Conservation (phyloP, 441 rosid genomes). For the Brassica hybrid region DNA sequence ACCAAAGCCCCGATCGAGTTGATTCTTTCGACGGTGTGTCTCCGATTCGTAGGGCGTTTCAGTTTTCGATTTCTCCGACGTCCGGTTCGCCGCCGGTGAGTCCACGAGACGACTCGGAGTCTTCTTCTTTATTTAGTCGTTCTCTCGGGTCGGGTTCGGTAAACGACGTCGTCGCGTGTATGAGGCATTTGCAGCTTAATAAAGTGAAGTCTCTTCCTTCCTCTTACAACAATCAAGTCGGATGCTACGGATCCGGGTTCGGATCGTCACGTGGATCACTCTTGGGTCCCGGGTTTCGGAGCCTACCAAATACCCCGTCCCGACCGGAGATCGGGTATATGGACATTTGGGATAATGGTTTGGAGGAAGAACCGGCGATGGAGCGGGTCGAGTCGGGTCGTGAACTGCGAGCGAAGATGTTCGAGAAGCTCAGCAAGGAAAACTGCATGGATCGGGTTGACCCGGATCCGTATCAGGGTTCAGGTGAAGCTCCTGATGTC, state of each 20-base stretch:
- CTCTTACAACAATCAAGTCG: conserved; percentile 48
- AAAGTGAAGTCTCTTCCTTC: conserved; percentile 62
- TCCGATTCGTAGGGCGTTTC: conserved; percentile 39
- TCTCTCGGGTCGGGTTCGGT: conserved; percentile 47
- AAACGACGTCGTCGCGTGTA: conserved; percentile 59
- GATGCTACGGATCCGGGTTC: not conserved
- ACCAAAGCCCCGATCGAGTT: conserved; percentile 57
- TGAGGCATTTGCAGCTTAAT: conserved; percentile 68
- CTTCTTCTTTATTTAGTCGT: conserved; percentile 52
- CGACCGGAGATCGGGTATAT: not conserved
- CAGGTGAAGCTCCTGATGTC: not conserved
- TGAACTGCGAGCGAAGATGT: not conserved
- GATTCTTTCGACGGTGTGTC: conserved; percentile 51
- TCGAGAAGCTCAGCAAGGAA: not conserved
- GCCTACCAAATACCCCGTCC: not conserved
- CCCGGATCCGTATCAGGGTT: not conserved
- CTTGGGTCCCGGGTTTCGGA: not conserved
- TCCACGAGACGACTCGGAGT: conserved; percentile 63
- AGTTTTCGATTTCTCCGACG: conserved; percentile 60
- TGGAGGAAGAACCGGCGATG: not conserved
- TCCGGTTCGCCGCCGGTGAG: conserved; percentile 61
- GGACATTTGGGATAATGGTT: not conserved
- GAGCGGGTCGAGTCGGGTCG: not conserved
- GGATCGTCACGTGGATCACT: not conserved
- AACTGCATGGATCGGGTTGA: not conserved